Base-by-base conservation (phyloP, 2,329 filamentous ascomycete species). In the Pseudocercospora musae region DNA sequence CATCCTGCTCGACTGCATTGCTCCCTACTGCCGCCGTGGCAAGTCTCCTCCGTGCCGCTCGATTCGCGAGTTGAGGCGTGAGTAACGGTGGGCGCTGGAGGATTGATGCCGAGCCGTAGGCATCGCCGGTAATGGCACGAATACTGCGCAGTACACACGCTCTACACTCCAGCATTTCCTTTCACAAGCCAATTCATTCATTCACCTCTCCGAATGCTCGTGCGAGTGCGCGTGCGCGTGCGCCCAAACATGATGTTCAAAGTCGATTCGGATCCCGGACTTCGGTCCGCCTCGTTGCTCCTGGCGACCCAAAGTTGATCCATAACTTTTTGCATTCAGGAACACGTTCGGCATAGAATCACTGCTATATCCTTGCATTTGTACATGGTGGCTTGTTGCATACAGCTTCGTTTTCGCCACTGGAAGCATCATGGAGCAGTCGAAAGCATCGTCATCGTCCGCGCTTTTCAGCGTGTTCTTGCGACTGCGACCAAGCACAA, bases 381-480 rank as follows among this genome's bases (percentile, higher is more conserved):
- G 62, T 55, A 60, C 56, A 62, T 58, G 46, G 49, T 50, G 33
- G 52, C 55, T 53, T 29, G 20, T 53, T 29, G 20, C 53, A 52
- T 57, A 42, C 31, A 37, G 37, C 54, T 48, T 57, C 62, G 29
- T 55, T 1, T 54, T 23, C 25, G 18, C 53, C 11, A 44, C 25
- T 59, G 49, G 33, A 6, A 23, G n/a, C n/a, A 25, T 23, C 29
- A 72, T 72, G 71, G 71, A 72, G 33, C 50, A 27, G 40, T 44
- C 49, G 15, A 70, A 66, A 57, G 66, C 70, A 20, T 65, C 66
- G 9, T 64, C 70, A 20, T 65, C 66, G 9, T 64, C 72, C 9
- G 66, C 85, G 56, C 85, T 97, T 40, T 98, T 98, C 75, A 89
- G 97, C 78, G 94, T 98, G 61, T 97, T 91, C 74, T 84, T 98